phyloP scores from a whole-genome alignment of 1,284 basidiomycete species.

The Malassezia globosa region DNA sequence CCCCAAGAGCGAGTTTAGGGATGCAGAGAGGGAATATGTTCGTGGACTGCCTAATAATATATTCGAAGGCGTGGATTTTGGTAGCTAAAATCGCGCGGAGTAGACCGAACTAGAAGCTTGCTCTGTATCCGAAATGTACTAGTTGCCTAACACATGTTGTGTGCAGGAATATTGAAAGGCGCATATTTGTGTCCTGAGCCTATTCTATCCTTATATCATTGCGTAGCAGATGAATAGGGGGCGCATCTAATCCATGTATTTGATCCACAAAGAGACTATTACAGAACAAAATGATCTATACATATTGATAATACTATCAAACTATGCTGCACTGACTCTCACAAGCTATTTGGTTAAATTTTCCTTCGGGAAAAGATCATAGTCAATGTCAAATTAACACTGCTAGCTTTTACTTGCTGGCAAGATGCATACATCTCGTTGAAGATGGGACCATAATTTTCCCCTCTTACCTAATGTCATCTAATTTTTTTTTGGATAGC shows the following conservation, averaged over 20 bases:
- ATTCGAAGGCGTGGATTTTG: too few relatives aligned
- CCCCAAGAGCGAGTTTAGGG: not conserved
- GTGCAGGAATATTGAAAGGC: not conserved
- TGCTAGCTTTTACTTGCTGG: too few relatives aligned
- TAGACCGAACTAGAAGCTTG: too few relatives aligned
- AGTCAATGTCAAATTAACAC: not conserved
- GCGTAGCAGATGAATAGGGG: not conserved
- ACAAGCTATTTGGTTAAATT: not conserved
- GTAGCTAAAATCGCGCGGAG: too few relatives aligned
- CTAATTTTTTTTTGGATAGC: not conserved
- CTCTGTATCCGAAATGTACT: not conserved
- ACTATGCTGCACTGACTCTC: not conserved
- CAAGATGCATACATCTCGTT: too few relatives aligned
- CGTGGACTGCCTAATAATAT: not conserved
- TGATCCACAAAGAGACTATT: not conserved
- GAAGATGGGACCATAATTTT: too few relatives aligned
- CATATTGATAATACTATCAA: not conserved
- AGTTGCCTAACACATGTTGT: not conserved
- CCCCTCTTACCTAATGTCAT: too few relatives aligned
- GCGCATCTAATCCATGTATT: not conserved
- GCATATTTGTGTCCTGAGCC: not conserved
- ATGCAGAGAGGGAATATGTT: not conserved
- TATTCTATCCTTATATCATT: not conserved
- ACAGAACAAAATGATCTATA: not conserved
- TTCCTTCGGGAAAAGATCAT: not conserved